Conservation (phyloP, 2,329 filamentous ascomycete species). For the Ceratocystis ficicola region DNA sequence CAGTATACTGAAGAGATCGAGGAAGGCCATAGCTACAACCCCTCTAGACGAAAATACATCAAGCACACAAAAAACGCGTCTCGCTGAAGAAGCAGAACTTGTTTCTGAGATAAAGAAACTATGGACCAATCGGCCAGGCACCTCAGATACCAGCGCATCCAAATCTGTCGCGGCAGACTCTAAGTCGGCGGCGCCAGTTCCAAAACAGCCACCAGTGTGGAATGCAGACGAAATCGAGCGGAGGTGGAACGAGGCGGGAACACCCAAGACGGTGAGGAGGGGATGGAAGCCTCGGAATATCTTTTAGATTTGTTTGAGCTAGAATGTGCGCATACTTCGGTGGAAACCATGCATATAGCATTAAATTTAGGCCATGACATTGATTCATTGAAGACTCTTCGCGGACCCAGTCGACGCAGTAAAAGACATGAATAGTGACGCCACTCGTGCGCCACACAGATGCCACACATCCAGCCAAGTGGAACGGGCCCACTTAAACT, state of each 20-base stretch:
- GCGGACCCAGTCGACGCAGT: neutral
- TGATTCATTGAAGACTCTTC: neutral
- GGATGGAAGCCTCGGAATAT: neutral
- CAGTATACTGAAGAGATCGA: neutral
- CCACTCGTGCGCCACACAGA: neutral
- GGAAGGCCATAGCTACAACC: neutral
- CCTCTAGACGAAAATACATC: neutral
- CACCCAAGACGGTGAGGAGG: neutral
- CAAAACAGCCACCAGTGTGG: neutral
- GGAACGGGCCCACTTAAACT: slow-evolving; percentile 4
- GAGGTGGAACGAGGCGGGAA: neutral
- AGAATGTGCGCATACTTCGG: neutral
- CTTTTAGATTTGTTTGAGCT: neutral
- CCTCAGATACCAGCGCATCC: neutral
- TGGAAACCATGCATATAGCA: neutral
- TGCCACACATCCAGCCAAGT: neutral
- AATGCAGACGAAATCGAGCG: neutral
- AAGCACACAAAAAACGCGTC: neutral
- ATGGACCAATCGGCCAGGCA: neutral
- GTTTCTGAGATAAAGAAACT: neutral
- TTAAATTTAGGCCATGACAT: slow-evolving; percentile 4
- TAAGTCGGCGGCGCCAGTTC: neutral
- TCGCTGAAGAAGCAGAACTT: neutral
- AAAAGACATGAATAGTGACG: neutral
- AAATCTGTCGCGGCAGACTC: neutral